Evolutionary conservation across 345 rosid species (phyloP).

Genomic region (Bruguiera sexangula): DNA sequence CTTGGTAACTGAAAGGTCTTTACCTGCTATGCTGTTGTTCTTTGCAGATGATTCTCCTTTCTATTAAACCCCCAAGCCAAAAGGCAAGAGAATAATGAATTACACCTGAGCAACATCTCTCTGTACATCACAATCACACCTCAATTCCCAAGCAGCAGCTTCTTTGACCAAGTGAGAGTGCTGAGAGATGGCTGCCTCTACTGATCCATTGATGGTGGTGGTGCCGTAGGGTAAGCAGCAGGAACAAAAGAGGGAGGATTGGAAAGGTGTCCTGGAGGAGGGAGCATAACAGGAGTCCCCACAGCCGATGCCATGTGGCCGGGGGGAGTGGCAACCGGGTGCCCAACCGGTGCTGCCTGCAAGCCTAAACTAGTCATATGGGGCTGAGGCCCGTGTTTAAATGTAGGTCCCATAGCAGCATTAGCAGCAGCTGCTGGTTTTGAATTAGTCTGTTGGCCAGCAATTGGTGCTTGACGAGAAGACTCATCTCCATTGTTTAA

Average conservation of each 20-base stretch:
- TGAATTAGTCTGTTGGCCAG: slow-evolving; percentile 53
- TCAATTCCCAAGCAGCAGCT: too few species aligned
- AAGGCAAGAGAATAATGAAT: too few species aligned
- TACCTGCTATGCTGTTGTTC: too few species aligned
- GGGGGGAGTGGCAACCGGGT: slow-evolving; percentile 54
- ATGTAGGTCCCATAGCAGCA: slow-evolving; percentile 26
- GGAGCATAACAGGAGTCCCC: slow-evolving; percentile 90
- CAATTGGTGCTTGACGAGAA: slow-evolving; percentile 51
- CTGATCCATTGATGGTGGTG: slow-evolving; percentile 56
- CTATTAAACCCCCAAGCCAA: too few species aligned
- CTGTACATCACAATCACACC: too few species aligned
- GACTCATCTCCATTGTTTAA: slow-evolving; percentile 48
- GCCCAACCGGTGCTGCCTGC: slow-evolving; percentile 71
- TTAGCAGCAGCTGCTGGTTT: slow-evolving; percentile 25
- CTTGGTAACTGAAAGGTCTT: too few species aligned
- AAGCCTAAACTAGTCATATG: slow-evolving; percentile 60
- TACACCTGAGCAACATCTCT: too few species aligned
- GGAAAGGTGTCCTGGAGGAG: slow-evolving; percentile 47
- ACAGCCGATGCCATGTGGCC: slow-evolving; percentile 74
- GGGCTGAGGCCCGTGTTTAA: slow-evolving; percentile 47
- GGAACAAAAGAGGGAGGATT: slow-evolving; percentile 62
- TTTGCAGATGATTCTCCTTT: too few species aligned
- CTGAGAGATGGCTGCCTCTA: slow-evolving; percentile 18
- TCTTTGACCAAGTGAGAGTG: neutral
- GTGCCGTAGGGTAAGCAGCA: slow-evolving; percentile 60